Conservation (phyloP, 2,329 filamentous ascomycete species). For the Colletotrichum shisoi region DNA sequence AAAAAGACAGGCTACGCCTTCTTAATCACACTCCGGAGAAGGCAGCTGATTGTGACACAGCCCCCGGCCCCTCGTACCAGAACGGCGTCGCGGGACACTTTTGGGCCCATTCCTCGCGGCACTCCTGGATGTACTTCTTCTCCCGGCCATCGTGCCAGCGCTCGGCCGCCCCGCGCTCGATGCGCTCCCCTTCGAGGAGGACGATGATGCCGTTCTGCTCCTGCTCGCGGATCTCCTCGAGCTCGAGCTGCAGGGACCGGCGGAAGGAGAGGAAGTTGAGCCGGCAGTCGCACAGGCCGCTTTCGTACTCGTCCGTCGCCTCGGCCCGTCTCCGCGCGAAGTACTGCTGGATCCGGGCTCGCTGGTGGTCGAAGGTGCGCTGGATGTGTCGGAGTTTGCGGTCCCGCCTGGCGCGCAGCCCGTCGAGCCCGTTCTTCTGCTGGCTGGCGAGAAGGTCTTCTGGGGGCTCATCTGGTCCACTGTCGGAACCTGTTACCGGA, state of each 20-base stretch:
- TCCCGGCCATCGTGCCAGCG: background rate
- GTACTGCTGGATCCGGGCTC: background rate
- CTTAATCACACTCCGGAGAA: background rate
- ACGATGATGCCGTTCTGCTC: background rate
- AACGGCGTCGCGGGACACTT: background rate
- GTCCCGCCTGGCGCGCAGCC: background rate
- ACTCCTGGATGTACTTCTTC: background rate
- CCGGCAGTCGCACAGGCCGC: background rate
- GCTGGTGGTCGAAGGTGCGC: background rate
- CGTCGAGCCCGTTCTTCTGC: background rate
- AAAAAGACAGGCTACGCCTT: too few relatives aligned
- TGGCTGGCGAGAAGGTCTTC: background rate
- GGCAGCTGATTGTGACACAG: too few relatives aligned
- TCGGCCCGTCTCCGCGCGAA: background rate
- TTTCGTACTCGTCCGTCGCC: background rate
- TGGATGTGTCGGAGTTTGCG: background rate
- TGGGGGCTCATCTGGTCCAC: background rate
- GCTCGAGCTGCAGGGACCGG: background rate
- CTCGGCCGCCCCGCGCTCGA: background rate
- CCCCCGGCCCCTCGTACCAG: background rate
- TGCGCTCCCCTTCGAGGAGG: background rate
- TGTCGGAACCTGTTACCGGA: background rate
- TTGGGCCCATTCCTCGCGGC: background rate
- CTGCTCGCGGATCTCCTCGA: background rate
- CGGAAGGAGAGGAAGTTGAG: background rate